A percentile compares a stretch with the other conserved stretches of the same genome.
phyloP scores from a whole-genome alignment of 148 eudicot genomes.

The Drosera capensis region DNA sequence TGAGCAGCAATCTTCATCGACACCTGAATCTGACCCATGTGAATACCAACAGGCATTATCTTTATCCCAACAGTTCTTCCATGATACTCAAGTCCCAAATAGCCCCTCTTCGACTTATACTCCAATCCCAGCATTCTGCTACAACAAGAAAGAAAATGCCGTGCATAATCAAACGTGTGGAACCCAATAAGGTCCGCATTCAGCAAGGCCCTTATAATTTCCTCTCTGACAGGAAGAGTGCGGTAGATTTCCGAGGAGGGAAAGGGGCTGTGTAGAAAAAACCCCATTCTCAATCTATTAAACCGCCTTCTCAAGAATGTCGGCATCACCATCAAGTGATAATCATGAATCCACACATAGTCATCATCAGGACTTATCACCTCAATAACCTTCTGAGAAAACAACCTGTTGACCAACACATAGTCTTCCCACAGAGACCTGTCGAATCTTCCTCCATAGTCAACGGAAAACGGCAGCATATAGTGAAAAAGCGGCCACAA shows the following conservation, averaged over 20 bases:
- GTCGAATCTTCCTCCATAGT: slow-evolving; percentile 29
- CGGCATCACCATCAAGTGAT: slow-evolving; percentile 30
- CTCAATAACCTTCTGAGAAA: slow-evolving; percentile 29
- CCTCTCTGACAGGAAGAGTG: slow-evolving; percentile 30
- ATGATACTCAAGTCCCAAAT: slow-evolving; percentile 28
- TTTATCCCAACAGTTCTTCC: slow-evolving; percentile 32
- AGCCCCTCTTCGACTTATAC: slow-evolving; percentile 32
- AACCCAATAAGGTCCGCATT: slow-evolving; percentile 33
- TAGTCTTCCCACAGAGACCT: slow-evolving; percentile 35
- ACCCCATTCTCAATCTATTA: slow-evolving; percentile 29
- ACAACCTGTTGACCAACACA: slow-evolving; percentile 28
- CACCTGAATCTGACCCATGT: slow-evolving; percentile 23
- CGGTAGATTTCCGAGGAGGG: slow-evolving; percentile 33
- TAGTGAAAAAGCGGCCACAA: slow-evolving; percentile 38
- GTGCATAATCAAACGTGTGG: slow-evolving; percentile 34
- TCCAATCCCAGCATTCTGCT: slow-evolving; percentile 38
- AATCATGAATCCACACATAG: slow-evolving; percentile 39
- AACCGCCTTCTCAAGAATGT: slow-evolving; percentile 28
- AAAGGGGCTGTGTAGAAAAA: slow-evolving; percentile 31
- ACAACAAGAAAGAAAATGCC: slow-evolving; percentile 38
- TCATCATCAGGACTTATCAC: slow-evolving; percentile 31
- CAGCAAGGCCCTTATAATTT: slow-evolving; percentile 25
- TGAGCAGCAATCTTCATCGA: slow-evolving; percentile 14
- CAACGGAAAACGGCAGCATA: slow-evolving; percentile 27
- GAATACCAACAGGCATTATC: slow-evolving; percentile 36